Percentiles rank a stretch among this genome's conserved stretches.
These are phyloP conservation scores for Immersiporthe knoxdaviesiana DNA, from an alignment of 2,329 filamentous ascomycete genomes.

Conservation along the genomic window DNA sequence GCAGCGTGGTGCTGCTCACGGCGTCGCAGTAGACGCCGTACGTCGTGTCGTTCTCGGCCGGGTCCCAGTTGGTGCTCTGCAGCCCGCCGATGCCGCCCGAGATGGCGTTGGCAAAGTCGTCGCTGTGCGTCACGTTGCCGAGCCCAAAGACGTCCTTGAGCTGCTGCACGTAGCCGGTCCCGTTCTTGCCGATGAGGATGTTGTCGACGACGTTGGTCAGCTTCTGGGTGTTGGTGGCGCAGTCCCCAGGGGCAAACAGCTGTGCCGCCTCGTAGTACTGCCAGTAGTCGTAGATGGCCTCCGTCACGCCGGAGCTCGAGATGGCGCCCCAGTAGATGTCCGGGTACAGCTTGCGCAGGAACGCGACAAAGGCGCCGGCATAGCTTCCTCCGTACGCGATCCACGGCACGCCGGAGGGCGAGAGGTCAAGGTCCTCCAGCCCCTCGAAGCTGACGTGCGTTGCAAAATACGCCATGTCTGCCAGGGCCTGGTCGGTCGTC, in stretches of 20 bases:
- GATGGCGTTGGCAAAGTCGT: slow-evolving; percentile 53
- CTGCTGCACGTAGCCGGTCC: slow-evolving; percentile 46
- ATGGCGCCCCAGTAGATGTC: slow-evolving; percentile 80
- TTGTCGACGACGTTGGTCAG: slow-evolving; percentile 55
- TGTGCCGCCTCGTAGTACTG: slow-evolving; percentile 58
- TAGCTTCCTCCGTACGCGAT: slow-evolving; percentile 86
- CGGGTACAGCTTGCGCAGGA: slow-evolving; percentile 76
- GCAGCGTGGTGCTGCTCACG: slow-evolving; percentile 45
- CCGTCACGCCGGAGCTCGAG: slow-evolving; percentile 77
- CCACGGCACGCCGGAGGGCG: slow-evolving; percentile 67
- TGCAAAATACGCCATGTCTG: slow-evolving; percentile 82
- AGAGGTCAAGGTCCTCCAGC: slow-evolving; percentile 68
- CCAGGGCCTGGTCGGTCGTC: slow-evolving; percentile 80
- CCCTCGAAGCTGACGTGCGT: slow-evolving; percentile 72
- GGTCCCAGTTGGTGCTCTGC: slow-evolving; percentile 59
- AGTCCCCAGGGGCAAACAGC: slow-evolving; percentile 58
- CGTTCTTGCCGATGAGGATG: slow-evolving; percentile 49
- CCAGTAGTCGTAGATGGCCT: slow-evolving; percentile 79
- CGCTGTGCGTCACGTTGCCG: slow-evolving; percentile 46
- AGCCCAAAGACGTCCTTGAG: slow-evolving; percentile 52
- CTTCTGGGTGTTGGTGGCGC: slow-evolving; percentile 66
- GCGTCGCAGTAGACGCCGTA: slow-evolving; percentile 55
- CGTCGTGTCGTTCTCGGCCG: slow-evolving; percentile 43
- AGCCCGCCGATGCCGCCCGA: slow-evolving; percentile 46
- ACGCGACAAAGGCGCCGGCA: slow-evolving; percentile 77